Percentiles rank a stretch among this genome's conserved stretches.
These are phyloP conservation scores for Pythium utonaiense DNA, from an alignment of 352 stramenopile genomes.

Conservation along the genomic window DNA sequence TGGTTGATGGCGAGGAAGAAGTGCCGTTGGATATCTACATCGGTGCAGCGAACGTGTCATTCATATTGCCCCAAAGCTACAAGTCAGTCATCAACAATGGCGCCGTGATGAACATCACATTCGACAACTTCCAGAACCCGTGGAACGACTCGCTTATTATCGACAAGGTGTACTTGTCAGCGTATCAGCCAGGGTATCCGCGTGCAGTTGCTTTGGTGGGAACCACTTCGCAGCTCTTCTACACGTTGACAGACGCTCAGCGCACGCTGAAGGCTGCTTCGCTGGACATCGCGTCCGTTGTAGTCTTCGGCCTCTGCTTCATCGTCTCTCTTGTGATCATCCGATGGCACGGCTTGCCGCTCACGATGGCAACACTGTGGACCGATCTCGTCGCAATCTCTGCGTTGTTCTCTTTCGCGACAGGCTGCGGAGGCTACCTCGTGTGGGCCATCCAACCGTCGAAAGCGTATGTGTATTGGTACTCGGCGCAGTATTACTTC, in stretches of 20 bases:
- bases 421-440: slow-evolving; percentile 68
- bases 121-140: slow-evolving; percentile 61
- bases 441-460: slow-evolving; percentile 85
- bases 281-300: slow-evolving; percentile 66
- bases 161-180: slow-evolving; percentile 66
- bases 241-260: slow-evolving; percentile 32
- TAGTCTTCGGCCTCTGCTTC: slow-evolving; percentile 76
- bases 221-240: slow-evolving; percentile 35
- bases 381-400: slow-evolving; percentile 85
- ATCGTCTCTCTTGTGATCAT: slow-evolving; percentile 83
- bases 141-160: slow-evolving; percentile 56
- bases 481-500: slow-evolving; percentile 86
- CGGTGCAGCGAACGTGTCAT: slow-evolving; percentile 61
- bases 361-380: slow-evolving; percentile 82
- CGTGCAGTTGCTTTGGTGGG: slow-evolving; percentile 51
- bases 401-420: slow-evolving; percentile 78
- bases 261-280: slow-evolving; percentile 50
- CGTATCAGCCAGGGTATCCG: slow-evolving; percentile 32
- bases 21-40: slow-evolving; percentile 47
- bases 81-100: slow-evolving; percentile 67
- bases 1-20: slow-evolving; percentile 24
- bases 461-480: slow-evolving; percentile 83
- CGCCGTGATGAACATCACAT: slow-evolving; percentile 59
- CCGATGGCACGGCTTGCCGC: slow-evolving; percentile 73
- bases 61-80: slow-evolving; percentile 65